A percentile compares a stretch with the other conserved stretches of the same genome.
These are phyloP conservation scores for Sporothrix phasma DNA, from an alignment of 2,329 filamentous ascomycete species.

Conservation along the genomic window DNA sequence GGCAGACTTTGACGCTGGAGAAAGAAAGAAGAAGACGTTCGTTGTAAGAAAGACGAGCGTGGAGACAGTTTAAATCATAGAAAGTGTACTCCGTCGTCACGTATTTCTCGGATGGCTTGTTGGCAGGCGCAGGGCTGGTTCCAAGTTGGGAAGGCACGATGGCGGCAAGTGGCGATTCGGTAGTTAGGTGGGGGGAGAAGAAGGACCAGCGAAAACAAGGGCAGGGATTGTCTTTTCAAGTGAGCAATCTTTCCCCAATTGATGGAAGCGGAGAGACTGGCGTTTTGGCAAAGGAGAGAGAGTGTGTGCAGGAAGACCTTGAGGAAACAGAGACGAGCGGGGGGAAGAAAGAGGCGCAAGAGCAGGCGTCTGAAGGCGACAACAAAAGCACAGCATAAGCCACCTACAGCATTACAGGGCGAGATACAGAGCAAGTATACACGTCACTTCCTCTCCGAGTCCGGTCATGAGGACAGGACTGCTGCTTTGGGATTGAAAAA, in stretches of 20 bases:
- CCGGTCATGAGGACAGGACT: not conserved
- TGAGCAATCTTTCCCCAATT: not conserved
- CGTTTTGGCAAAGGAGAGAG: not conserved
- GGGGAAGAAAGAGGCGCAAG: not conserved
- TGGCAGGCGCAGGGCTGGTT: constrained; percentile 1
- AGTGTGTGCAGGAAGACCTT: not conserved
- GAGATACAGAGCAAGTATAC: not conserved
- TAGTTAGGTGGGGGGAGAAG: constrained; percentile 10
- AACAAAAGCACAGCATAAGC: not conserved
- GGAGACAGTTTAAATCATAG: not conserved
- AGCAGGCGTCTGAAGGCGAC: not conserved
- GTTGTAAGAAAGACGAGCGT: not conserved
- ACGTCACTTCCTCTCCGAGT: too few relatives aligned
- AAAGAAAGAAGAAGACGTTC: not conserved
- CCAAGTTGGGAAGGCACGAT: constrained; percentile 18
- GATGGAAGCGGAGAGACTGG: not conserved
- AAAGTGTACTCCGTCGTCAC: too few relatives aligned
- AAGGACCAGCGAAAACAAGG: not conserved
- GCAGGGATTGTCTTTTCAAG: not conserved
- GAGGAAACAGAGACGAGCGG: not conserved
- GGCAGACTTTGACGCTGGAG: not conserved
- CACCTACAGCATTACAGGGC: not conserved
- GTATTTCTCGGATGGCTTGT: not conserved
- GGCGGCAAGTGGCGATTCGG: constrained; percentile 12
- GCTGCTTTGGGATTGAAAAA: constrained; percentile 6